Evolutionary conservation across 2,329 filamentous ascomycete species (phyloP), one percentile per base, ranked within the genome.

Genomic region (Bipolaris zeicola): DNA sequence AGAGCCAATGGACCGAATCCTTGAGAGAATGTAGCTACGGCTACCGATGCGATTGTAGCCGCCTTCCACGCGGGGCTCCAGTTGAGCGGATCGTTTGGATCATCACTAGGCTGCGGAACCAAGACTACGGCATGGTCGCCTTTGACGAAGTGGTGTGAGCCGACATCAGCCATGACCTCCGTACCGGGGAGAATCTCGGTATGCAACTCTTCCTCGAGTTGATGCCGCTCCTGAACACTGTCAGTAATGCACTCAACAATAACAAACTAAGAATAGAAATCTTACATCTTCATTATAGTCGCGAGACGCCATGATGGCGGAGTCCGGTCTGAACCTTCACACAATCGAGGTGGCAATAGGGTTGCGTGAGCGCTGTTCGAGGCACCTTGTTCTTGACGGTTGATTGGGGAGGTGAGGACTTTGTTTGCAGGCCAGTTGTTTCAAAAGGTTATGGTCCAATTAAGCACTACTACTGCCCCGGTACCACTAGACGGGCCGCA

Each of bases 141-240:
- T 57, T 87, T 88, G 66, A 88, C 84, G 65, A 89, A 89, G 70
- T 88, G 86, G 71, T 87, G 84, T 1, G 77, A 76, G 18, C 84
- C 85, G 36, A 88, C 81, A 77, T 89, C 83, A 7, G 79, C 74
- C 84, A 86, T 86, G 66, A 86, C 78, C 70, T 86, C 83, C 3
- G 84, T 86, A 22, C 84, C 84, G 3, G 84, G 84, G 38, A 85
- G 72, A 54, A 86, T 81, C 59, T 83, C 80, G 31, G 77, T 77
- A 52, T 82, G 76, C 57, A 86, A 79, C 76, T 85, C 81, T 52
- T 77, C 63, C 67, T 83, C 82, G 58, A 84, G 74, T 56, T 80
- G 76, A 54, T 68, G 76, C 43, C 77, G 71, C 63, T 80, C 80
- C 77, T 80, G 60, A 1, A 6, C 7, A 8, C 6, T 24, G 20